Conservation (phyloP, 2,329 filamentous ascomycete species). For the Ploettnerulaceae sp. region DNA sequence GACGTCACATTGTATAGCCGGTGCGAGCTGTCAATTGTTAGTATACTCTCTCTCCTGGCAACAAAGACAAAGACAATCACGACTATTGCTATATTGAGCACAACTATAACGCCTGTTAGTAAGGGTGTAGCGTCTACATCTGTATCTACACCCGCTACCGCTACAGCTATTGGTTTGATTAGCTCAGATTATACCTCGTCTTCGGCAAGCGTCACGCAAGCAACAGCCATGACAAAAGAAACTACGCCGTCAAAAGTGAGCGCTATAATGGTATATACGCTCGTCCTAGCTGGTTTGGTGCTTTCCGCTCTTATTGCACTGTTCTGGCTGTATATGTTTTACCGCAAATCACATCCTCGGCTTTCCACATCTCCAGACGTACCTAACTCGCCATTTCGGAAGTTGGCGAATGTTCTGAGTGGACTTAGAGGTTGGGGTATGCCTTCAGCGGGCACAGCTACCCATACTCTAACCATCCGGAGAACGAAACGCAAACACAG, state of each 20-base stretch:
- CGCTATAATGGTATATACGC: conserved; percentile 5
- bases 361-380: neutral
- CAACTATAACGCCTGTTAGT: conserved; percentile 3
- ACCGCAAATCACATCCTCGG: neutral
- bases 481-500: conserved; percentile 2
- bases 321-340: conserved; percentile 11
- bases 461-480: neutral
- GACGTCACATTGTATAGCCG: neutral
- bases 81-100: neutral
- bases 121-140: neutral
- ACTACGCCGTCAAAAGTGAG: neutral
- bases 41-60: conserved; percentile 3
- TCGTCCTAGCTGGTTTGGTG: conserved; percentile 9
- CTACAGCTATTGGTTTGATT: neutral
- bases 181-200: too few species aligned
- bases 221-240: neutral
- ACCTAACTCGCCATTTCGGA: neutral
- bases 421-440: neutral
- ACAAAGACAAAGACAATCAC: conserved; percentile 4
- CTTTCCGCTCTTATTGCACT: conserved; percentile 5
- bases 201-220: neutral
- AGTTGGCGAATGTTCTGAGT: neutral
- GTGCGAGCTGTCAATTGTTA: conserved; percentile 10
- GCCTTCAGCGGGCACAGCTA: neutral
- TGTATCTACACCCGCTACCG: neutral